Percentiles rank a stretch among this genome's conserved stretches.
Evolutionary conservation across 2,329 filamentous ascomycete genomes (phyloP).

Genomic region (Talaromyces sp.): DNA sequence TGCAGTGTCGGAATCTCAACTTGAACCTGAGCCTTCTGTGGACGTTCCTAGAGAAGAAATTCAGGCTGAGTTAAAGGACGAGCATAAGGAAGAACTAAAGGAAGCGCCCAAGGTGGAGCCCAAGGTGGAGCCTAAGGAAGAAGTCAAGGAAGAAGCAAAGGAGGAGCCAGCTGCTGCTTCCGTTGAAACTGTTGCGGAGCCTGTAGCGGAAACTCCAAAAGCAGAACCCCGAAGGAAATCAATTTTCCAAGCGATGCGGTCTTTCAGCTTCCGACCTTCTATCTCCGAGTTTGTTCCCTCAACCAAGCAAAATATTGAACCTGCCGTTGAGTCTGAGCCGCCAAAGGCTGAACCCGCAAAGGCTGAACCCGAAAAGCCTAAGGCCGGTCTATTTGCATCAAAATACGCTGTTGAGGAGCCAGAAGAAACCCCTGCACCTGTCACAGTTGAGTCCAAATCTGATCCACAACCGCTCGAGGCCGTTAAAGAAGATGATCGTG

Average conservation of each 20-base stretch:
- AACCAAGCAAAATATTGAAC: constrained; percentile 6
- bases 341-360: constrained; percentile 14
- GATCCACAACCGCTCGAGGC: constrained; percentile 9
- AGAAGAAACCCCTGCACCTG: not conserved
- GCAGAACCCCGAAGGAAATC: constrained; percentile 36
- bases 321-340: constrained; percentile 13
- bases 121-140: not conserved
- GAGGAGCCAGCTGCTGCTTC: constrained; percentile 11
- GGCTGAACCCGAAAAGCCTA: constrained; percentile 11
- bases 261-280: constrained; percentile 53
- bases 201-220: constrained; percentile 19
- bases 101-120: not conserved
- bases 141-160: not conserved
- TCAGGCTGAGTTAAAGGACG: constrained; percentile 4
- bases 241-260: constrained; percentile 62
- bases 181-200: constrained; percentile 12
- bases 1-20: not conserved
- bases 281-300: constrained; percentile 24
- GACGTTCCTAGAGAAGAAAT: constrained; percentile 7
- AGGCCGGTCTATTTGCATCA: constrained; percentile 27
- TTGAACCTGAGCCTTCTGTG: constrained; percentile 6
- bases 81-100: not conserved
- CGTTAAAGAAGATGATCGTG: constrained; percentile 2
- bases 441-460: constrained; percentile 7
- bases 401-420: constrained; percentile 23